Evolutionary conservation across 2,329 filamentous ascomycete genomes (phyloP).

Genomic region (Sporothrix protearum): DNA sequence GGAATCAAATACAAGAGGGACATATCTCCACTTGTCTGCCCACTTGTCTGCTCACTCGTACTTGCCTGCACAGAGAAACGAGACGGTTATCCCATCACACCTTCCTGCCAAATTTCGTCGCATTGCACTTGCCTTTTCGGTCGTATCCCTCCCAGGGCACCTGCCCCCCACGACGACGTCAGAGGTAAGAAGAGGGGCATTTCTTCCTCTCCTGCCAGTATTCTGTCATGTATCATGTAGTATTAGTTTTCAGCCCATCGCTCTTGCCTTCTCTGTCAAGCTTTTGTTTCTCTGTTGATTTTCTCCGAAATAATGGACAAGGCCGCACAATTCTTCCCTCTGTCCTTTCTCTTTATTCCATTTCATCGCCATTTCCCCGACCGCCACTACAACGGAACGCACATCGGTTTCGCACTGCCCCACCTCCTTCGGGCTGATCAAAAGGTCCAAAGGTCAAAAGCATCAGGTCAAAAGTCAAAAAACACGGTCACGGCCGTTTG

Average conservation of each 20-base stretch:
- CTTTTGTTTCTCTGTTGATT: not conserved
- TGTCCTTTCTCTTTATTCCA: not conserved
- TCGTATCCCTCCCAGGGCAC: not conserved
- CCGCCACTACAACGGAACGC: too few species aligned
- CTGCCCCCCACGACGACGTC: not conserved
- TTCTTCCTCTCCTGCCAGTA: not conserved
- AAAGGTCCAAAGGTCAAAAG: not conserved
- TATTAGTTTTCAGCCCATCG: not conserved
- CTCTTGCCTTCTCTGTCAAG: not conserved
- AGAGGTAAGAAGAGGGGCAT: not conserved
- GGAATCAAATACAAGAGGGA: not conserved
- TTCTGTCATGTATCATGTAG: not conserved
- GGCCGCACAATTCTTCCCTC: not conserved
- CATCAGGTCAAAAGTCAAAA: too few species aligned
- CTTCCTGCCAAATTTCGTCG: not conserved
- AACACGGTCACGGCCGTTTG: not conserved
- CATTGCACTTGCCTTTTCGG: not conserved
- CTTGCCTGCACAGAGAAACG: not conserved
- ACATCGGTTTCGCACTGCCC: not conserved
- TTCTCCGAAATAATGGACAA: not conserved
- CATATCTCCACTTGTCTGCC: conserved; percentile 10
- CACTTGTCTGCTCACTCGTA: not conserved
- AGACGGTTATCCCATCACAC: not conserved
- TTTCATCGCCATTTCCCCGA: not conserved
- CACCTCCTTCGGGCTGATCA: not conserved